A percentile compares a stretch with the other conserved stretches of the same genome.
Conservation (phyloP, 495 filamentous ascomycete species). For the Articulospora tetracladia region DNA sequence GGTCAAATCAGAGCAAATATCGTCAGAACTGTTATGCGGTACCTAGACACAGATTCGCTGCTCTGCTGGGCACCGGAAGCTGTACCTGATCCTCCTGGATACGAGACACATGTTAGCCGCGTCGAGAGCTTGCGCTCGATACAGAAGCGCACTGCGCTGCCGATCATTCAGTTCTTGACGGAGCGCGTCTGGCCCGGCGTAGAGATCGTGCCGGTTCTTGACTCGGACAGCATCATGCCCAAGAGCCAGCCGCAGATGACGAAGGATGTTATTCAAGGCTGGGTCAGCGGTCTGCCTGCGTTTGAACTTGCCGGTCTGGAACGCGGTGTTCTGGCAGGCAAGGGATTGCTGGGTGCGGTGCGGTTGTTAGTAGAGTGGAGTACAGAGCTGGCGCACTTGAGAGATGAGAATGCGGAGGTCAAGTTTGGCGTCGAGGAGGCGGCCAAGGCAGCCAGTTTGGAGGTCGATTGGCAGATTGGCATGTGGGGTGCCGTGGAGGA, state of each 20-base stretch:
- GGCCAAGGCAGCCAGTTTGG: slow-evolving; percentile 55
- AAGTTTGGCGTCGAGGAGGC: slow-evolving; percentile 49
- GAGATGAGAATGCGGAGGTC: slow-evolving; percentile 26
- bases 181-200: slow-evolving; percentile 82
- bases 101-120: slow-evolving; percentile 19
- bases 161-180: slow-evolving; percentile 67
- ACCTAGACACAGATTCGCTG: slow-evolving; percentile 89
- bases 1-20: slow-evolving; percentile 53
- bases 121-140: slow-evolving; percentile 59
- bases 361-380: slow-evolving; percentile 87
- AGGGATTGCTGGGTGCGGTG: slow-evolving; percentile 76
- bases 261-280: slow-evolving; percentile 68
- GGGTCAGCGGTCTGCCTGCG: slow-evolving; percentile 65
- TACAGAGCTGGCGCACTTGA: slow-evolving; percentile 50
- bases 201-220: slow-evolving; percentile 70
- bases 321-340: slow-evolving; percentile 74
- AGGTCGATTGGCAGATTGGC: slow-evolving; percentile 86
- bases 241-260: slow-evolving; percentile 65
- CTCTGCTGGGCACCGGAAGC: slow-evolving; percentile 83
- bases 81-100: slow-evolving; percentile 27
- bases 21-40: slow-evolving; percentile 66
- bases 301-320: slow-evolving; percentile 88
- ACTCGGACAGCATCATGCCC: slow-evolving; percentile 68
- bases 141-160: slow-evolving; percentile 63
- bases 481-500: slow-evolving; percentile 98